Evolutionary conservation across 331 rosid species (phyloP), one percentile per base, ranked within the genome.

Genomic region (Acacia pycnantha): DNA sequence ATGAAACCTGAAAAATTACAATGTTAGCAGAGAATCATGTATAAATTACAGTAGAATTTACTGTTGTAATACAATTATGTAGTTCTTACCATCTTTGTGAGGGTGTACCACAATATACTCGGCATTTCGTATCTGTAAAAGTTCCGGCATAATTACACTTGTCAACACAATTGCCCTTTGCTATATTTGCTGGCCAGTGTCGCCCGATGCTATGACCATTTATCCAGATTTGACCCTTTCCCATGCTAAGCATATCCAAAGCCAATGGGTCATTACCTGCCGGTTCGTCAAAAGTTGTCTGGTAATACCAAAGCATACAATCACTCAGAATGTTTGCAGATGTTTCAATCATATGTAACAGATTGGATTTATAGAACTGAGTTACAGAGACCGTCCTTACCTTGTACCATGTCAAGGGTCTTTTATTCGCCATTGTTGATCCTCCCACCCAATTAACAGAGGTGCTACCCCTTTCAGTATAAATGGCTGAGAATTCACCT

Each of bases 321-420:
- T 70, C 70, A 84, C 26, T 78, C 29, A 77, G 79, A 70, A 56
- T 54, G 43, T 18, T 33, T 18, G 79, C 11, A 47, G n/a, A 82
- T 8, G 14, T 40, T 21, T 31, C 22, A 74, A 79, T 44, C 46
- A 64, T 69, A 54, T 16, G 31, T 68, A 44, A 73, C 71, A 31
- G 33, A 53, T n/a, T 4, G 22, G 81, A 78, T 70, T 70, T 46
- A 47, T 50, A 76, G 8, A 14, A 31, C 26, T 51, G 35, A 71
- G 66, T 35, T 56, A 35, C 76, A 35, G 59, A 72, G 33, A 72
- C 16, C 26, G 53, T 70, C 79, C 90, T 82, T 61, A 93, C 97
- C 97, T 91, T 94, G 92, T 96, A 96, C 99, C 98, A 96, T 78
- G 97, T 91, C 76, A 94, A 82, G 73, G 97, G 91, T 71, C 91